Evolutionary conservation across 2,329 filamentous ascomycete species (phyloP).

Genomic region (Botrytis squamosa): DNA sequence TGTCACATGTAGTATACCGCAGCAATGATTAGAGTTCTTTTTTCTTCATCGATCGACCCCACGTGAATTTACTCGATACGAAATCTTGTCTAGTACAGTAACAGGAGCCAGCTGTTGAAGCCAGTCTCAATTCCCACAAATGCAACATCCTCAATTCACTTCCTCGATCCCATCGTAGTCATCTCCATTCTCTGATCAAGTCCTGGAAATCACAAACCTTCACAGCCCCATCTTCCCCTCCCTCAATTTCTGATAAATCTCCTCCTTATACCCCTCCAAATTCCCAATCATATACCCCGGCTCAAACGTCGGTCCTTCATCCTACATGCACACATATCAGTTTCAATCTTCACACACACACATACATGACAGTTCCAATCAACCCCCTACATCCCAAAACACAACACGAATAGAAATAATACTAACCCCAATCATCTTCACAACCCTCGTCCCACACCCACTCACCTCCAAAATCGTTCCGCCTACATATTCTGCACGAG

Average conservation of each 20-base stretch:
- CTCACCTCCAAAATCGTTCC: conserved; percentile 47
- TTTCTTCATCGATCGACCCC: not conserved
- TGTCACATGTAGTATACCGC: conserved; percentile 14
- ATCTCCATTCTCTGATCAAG: not conserved
- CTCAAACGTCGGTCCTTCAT: not conserved
- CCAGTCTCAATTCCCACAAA: not conserved
- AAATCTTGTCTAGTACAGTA: not conserved
- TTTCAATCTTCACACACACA: not conserved
- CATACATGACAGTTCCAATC: not conserved
- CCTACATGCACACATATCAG: not conserved
- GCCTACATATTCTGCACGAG: conserved; percentile 39
- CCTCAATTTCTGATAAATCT: conserved; percentile 10
- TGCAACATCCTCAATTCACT: not conserved
- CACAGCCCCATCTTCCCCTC: conserved; percentile 19
- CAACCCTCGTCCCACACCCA: conserved; percentile 26
- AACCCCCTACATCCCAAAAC: not conserved
- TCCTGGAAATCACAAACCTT: not conserved
- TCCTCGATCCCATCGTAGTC: not conserved
- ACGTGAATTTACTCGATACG: not conserved
- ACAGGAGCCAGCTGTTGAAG: not conserved
- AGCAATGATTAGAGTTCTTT: not conserved
- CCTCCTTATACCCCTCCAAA: conserved; percentile 34
- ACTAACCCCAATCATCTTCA: conserved; percentile 13
- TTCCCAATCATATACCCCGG: conserved; percentile 32
- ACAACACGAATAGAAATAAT: not conserved